Base-by-base conservation (phyloP, 2,329 filamentous ascomycete genomes). In the Xylariales sp. region DNA sequence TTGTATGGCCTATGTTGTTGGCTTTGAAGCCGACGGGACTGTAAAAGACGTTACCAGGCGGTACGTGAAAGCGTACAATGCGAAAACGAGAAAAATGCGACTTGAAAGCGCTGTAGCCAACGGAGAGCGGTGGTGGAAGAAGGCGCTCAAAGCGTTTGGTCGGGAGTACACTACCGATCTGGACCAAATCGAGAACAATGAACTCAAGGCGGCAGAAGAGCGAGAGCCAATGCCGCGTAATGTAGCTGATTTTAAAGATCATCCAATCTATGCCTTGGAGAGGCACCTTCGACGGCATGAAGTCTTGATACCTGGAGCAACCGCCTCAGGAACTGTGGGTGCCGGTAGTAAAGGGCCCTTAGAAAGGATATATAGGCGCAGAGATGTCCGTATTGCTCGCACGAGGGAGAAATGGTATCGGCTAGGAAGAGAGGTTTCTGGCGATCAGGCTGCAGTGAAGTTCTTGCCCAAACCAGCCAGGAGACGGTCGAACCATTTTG, bases 361-460 rank as follows among this genome's bases (percentile, higher is more conserved):
- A 44, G 90, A 95, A 57, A 77, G 78, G 36, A 83, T 98, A 0
- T 98, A 88, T 56, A 80, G 90, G 17, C 77, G 93, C 4, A 74
- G 72, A 33, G 88, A 97, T 55, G 88, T 98, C 0, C 81, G 87
- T 37, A 54, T 80, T 5, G 88, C 88, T 2, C 78, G 82, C 44
- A 94, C 81, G 44, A 81, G 80, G 4, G 88, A 95, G 48, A 88
- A 85, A 46, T 98, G 93, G 94, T 96, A 93, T 59, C 81, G 90
- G 3, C 64, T 91, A 42, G 93, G 93, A 0, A 75, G 88, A 18
- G 83, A 89, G 46, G 78, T 98, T 6, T 87, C 80, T 48, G 64
- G 78, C 0, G 80, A 84, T 12, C 87, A 95, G 57, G 83, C 93
- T 40, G 88, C 93, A 0, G 72, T 86, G 12, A 97, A 95, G 56